These are phyloP conservation scores for Ogataea parapolymorpha DNA, from an alignment of 805 yeast genomes.

Conservation along the genomic window DNA sequence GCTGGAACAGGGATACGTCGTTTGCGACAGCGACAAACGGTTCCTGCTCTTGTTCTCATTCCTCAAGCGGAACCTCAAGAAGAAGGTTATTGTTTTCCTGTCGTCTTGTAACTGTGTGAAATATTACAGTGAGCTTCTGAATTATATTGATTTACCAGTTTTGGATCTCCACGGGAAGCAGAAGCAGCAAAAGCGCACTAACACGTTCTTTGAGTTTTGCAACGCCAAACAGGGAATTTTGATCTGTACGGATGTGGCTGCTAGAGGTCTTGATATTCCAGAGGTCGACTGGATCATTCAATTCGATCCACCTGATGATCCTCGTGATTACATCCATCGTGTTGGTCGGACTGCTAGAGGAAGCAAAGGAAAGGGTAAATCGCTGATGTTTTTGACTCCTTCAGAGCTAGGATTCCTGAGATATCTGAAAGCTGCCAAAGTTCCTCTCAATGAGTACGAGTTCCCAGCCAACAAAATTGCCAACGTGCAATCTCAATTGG, in stretches of 20 bases:
- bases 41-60: conserved; percentile 88
- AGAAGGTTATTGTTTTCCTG: conserved; percentile 89
- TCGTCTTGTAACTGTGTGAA: conserved; percentile 97
- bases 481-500: conserved; percentile 91
- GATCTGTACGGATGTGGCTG: conserved; percentile 97
- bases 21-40: conserved; percentile 93
- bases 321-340: conserved; percentile 97
- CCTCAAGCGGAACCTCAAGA: conserved; percentile 86
- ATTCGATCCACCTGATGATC: conserved; percentile 99
- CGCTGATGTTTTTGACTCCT: conserved; percentile 93
- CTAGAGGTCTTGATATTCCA: conserved; percentile 98
- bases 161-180: conserved; percentile 96
- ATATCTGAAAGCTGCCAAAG: conserved; percentile 94
- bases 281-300: conserved; percentile 99
- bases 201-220: conserved; percentile 96
- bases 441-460: conserved; percentile 95
- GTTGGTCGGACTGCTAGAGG: conserved; percentile 99
- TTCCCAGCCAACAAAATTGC: conserved; percentile 94
- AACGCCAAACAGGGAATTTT: conserved; percentile 93
- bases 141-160: conserved; percentile 96
- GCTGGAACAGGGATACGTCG: conserved; percentile 97
- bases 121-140: conserved; percentile 90
- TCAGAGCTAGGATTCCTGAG: conserved; percentile 91
- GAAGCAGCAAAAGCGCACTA: conserved; percentile 97
- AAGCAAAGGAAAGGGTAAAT: conserved; percentile 81